These are phyloP conservation scores for Phylloporus sp. DNA, from an alignment of 768 basidiomycete genomes.

Conservation along the genomic window DNA sequence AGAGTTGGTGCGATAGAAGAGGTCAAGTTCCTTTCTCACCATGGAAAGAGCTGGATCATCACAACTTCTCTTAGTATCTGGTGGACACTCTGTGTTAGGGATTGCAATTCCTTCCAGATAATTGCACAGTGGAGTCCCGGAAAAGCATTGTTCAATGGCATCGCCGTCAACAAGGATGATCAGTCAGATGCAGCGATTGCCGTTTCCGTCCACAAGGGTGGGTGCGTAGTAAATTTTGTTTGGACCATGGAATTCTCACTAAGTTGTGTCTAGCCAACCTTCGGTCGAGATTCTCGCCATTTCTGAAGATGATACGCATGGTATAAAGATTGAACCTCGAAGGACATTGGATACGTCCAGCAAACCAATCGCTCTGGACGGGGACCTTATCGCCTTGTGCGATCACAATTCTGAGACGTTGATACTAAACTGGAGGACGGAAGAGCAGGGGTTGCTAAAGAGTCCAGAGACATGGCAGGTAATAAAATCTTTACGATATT, in stretches of 20 bases:
- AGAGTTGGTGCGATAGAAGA: slow-evolving; percentile 46
- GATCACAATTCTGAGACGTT: slow-evolving; percentile 49
- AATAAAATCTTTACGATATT: slow-evolving; percentile 9
- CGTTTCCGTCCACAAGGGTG: slow-evolving; percentile 42
- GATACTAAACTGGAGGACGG: slow-evolving; percentile 54
- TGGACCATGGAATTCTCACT: slow-evolving; percentile 3
- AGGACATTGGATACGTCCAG: slow-evolving; percentile 38
- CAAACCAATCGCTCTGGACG: slow-evolving; percentile 46
- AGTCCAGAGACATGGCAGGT: slow-evolving; percentile 34
- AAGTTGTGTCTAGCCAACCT: slow-evolving; percentile 15
- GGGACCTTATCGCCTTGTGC: slow-evolving; percentile 51
- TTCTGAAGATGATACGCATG: slow-evolving; percentile 1
- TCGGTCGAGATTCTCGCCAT: slow-evolving; percentile 31
- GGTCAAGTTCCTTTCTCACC: slow-evolving; percentile 50
- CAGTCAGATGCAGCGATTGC: slow-evolving; percentile 47
- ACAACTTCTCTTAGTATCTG: slow-evolving; percentile 59
- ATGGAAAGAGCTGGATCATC: slow-evolving; percentile 42
- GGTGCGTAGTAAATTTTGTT: slow-evolving; percentile 36
- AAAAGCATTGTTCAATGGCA: slow-evolving; percentile 49
- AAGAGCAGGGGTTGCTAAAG: slow-evolving; percentile 44
- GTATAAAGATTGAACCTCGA: slow-evolving; percentile 29
- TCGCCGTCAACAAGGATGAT: slow-evolving; percentile 47
- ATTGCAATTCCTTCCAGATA: slow-evolving; percentile 29
- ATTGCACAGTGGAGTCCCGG: slow-evolving; percentile 52
- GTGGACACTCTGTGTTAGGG: slow-evolving; percentile 56